phyloP scores from a whole-genome alignment of 805 yeast species.

The Scheffersomyces ergatensis region DNA sequence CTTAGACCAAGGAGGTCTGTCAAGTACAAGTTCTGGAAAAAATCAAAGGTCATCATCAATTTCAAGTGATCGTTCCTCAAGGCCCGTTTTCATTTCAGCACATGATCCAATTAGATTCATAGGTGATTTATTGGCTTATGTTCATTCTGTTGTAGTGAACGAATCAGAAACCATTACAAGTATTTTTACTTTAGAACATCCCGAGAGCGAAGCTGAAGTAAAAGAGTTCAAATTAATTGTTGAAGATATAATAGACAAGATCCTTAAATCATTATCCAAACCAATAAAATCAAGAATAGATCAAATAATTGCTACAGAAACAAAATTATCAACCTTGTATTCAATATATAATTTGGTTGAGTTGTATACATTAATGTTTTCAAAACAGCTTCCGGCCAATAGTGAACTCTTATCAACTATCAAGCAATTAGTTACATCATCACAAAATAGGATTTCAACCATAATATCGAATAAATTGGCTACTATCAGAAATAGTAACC shows the following conservation, averaged over 20 bases:
- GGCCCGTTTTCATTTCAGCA: slow-evolving; percentile 62
- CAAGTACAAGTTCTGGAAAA: not conserved
- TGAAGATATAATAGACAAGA: slow-evolving; percentile 42
- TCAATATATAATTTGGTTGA: slow-evolving; percentile 62
- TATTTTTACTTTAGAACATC: slow-evolving; percentile 40
- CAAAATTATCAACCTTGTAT: slow-evolving; percentile 51
- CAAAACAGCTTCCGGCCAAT: slow-evolving; percentile 33
- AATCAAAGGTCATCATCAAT: slow-evolving; percentile 1
- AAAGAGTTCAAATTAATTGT: slow-evolving; percentile 28
- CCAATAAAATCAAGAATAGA: slow-evolving; percentile 66
- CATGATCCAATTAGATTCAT: slow-evolving; percentile 80
- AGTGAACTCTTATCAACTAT: slow-evolving; percentile 21
- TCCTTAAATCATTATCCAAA: slow-evolving; percentile 53
- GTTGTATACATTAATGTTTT: slow-evolving; percentile 69
- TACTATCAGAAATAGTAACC: slow-evolving; percentile 32
- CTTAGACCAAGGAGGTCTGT: slow-evolving; percentile 2
- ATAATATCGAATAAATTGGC: slow-evolving; percentile 27
- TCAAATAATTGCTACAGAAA: slow-evolving; percentile 64
- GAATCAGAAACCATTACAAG: slow-evolving; percentile 75
- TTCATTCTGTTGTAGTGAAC: slow-evolving; percentile 82
- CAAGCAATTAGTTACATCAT: slow-evolving; percentile 18
- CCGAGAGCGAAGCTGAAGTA: slow-evolving; percentile 15
- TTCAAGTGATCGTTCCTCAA: slow-evolving; percentile 7
- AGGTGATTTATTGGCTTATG: slow-evolving; percentile 85
- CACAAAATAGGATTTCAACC: slow-evolving; percentile 24